Evolutionary conservation across 805 yeast genomes (phyloP), one percentile per base, ranked within the genome.

Genomic region (Monosporozyma solicola): DNA sequence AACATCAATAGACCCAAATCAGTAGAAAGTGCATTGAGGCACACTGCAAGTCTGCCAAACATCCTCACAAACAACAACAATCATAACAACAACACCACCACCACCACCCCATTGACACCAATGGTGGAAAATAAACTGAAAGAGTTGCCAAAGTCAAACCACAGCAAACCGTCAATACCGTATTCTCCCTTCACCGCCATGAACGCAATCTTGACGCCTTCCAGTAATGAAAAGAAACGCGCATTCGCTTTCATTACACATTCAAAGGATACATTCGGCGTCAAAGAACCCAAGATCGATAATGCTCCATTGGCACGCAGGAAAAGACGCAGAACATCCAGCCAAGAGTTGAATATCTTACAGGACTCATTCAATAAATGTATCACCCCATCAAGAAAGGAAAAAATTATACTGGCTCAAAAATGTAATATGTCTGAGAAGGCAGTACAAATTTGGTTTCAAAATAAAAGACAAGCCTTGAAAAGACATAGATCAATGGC

Each of bases 381-480:
- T 55, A 74, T 82, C 46, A 88, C 95, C 49, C 99, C 99, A 47
- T 84, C 85, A 65, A 85, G 84, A 66, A 71, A 77, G 47, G 77
- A 85, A 64, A 80, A 98, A 60, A 75, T 80, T 46, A 86, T 84
- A 58, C 87, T 94, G 58, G 96, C 98, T 4, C 69, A 73, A 32
- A 80, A 75, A 58, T 95, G 94, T 43, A 83, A 83, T 59, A 94
- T 94, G 98, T 82, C 92, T n/a, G 97, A 91, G 69, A 89, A 91
- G 68, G 96, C 97, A 1, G 96, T 94, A 37, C 99, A 94, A 72
- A 89, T 92, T 57, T 94, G 99, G 99, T 94, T 94, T 72, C 99
- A 94, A 72, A 94, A 94, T 71, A 87, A 83, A 69, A 80, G 99
- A 69, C 97, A 92, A 70, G 78, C 91, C 39, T 71, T 85, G 57